These are phyloP conservation scores for Zygosaccharomyces pseudorouxii DNA, from an alignment of 805 yeast species.

Conservation along the genomic window DNA sequence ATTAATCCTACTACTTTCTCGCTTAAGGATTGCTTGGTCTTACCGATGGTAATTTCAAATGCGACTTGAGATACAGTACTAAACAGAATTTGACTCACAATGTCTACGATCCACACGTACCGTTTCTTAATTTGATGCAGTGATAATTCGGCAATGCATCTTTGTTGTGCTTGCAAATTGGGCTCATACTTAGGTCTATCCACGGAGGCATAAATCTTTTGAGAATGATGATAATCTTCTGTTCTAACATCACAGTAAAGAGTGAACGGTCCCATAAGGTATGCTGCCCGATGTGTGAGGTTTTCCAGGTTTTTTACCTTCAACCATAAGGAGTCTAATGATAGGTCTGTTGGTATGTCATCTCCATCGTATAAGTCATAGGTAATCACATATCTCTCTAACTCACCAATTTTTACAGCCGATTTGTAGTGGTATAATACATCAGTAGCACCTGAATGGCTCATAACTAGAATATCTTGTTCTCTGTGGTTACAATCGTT, in stretches of 20 bases:
- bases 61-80: slow-evolving; percentile 55
- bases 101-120: slow-evolving; percentile 68
- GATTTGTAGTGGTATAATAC: slow-evolving; percentile 38
- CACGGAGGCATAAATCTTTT: slow-evolving; percentile 56
- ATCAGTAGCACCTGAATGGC: slow-evolving; percentile 6
- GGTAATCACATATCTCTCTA: slow-evolving; percentile 50
- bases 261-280: slow-evolving; percentile 70
- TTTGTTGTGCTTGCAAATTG: slow-evolving; percentile 64
- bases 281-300: slow-evolving; percentile 53
- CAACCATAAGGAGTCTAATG: slow-evolving; percentile 42
- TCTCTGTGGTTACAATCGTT: not conserved
- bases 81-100: slow-evolving; percentile 66
- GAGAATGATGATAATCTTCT: slow-evolving; percentile 48
- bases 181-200: slow-evolving; percentile 77
- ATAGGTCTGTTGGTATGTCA: slow-evolving; percentile 26
- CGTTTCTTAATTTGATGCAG: slow-evolving; percentile 55
- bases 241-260: slow-evolving; percentile 65
- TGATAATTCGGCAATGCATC: slow-evolving; percentile 54
- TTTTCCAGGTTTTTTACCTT: slow-evolving; percentile 59
- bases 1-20: slow-evolving; percentile 19
- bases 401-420: slow-evolving; percentile 54
- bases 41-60: slow-evolving; percentile 56
- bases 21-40: slow-evolving; percentile 32
- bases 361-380: slow-evolving; percentile 41
- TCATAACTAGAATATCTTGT: slow-evolving; percentile 1